These are phyloP conservation scores for Fonsecaea pedrosoi DNA, from an alignment of 2,329 filamentous ascomycete species.

Conservation along the genomic window DNA sequence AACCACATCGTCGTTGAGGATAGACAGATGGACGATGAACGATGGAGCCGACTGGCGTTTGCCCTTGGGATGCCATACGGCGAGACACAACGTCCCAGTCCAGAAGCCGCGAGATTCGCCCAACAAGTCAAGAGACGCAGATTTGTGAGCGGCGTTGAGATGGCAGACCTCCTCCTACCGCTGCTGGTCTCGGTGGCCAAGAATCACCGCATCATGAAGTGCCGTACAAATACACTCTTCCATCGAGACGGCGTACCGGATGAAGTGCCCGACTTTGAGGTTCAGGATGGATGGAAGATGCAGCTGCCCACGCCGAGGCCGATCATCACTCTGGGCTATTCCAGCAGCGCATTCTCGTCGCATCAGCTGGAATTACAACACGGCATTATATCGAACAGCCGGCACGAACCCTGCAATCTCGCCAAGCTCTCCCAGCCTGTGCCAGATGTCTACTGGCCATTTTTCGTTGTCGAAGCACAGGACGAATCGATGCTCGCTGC, in stretches of 20 bases:
- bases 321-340: constrained; percentile 36
- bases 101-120: constrained; percentile 30
- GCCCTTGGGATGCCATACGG: constrained; percentile 34
- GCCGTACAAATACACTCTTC: constrained; percentile 21
- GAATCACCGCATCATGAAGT: constrained; percentile 29
- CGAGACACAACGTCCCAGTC: constrained; percentile 24
- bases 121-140: constrained; percentile 31
- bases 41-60: constrained; percentile 37
- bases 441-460: constrained; percentile 38
- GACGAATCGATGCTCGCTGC: constrained; percentile 35
- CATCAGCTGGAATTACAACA: constrained; percentile 38
- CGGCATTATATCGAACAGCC: constrained; percentile 37
- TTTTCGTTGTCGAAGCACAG: constrained; percentile 36
- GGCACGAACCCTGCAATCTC: constrained; percentile 37
- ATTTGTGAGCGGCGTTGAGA: constrained; percentile 24
- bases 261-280: constrained; percentile 30
- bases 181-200: constrained; percentile 31
- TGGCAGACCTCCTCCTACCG: constrained; percentile 28
- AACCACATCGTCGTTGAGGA: constrained; percentile 36
- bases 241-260: constrained; percentile 34
- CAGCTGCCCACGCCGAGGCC: constrained; percentile 35
- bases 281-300: constrained; percentile 33
- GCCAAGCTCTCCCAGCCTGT: constrained; percentile 37
- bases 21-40: constrained; percentile 34
- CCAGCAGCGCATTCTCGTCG: constrained; percentile 24